Evolutionary conservation across 768 basidiomycete genomes (phyloP), one percentile per base, ranked within the genome.

Genomic region (Mycena olivaceomarginata): DNA sequence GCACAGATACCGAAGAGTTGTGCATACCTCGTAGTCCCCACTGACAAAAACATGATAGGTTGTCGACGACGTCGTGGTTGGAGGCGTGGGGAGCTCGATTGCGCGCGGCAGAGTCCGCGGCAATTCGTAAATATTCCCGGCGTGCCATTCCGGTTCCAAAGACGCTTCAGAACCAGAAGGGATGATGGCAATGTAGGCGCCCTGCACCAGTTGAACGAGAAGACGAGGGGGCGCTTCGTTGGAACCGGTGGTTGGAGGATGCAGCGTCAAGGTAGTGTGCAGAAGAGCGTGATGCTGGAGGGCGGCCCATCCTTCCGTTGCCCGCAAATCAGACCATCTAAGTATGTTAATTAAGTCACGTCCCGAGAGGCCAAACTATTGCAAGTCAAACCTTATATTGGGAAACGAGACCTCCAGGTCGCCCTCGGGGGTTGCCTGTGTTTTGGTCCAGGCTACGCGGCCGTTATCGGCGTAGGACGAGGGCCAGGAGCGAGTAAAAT

Each of bases 51-150:
- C 81, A 68, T 94, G 90, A 79, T 96, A 97, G 20, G 81, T 87
- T 22, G 89, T 93, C 48, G 89, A 90, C 18, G 77, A 66, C 2
- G 76, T 84, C 5, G 76, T 37, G 22, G 87, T 91, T 0, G 91
- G 92, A 16, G 84, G 80, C 3, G 80, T 81, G 41, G 93, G 94
- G 62, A 94, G 86, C 37, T 82, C 83, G 45, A 93, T 88, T 45
- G 85, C 73, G 72, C 90, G 91, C 18, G 88, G 87, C 13, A 91
- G 87, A 22, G 91, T 85, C 40, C 86, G 85, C 73, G 92, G 90
- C 84, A 94, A 87, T 31, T 88, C 87, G 82, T 98, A 98, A n/a
- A 98, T 93, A 82, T 98, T 96, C 45, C 96, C 97, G n/a, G 91
- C 85, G 82, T 94, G 90, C 97, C 97, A 98, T 82, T 90, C 85